phyloP scores from a whole-genome alignment of 176 grass and related monocot genomes.

The Aechmea fasciata region DNA sequence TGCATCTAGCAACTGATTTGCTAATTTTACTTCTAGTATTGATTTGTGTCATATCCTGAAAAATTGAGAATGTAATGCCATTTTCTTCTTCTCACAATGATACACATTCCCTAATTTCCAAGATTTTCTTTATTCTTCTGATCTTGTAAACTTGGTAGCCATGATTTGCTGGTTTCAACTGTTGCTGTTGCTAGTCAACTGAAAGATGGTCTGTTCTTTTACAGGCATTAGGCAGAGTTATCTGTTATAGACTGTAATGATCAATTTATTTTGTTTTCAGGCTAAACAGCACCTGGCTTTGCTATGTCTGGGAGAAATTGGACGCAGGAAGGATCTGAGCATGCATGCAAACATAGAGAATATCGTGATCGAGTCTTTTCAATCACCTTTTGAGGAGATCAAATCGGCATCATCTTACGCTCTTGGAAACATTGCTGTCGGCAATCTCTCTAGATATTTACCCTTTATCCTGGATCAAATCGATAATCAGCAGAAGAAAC shows the following conservation, averaged over 20 bases:
- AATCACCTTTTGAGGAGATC: conserved; percentile 94
- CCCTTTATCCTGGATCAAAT: conserved; percentile 93
- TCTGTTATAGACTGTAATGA: neutral
- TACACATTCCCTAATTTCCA: neutral
- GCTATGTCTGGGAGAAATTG: conserved; percentile 83
- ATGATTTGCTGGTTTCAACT: neutral
- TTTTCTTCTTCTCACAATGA: neutral
- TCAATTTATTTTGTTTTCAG: conserved; percentile 21
- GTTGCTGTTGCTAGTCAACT: neutral
- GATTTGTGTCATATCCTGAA: too few relatives aligned
- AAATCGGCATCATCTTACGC: conserved; percentile 91
- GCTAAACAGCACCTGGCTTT: conserved; percentile 90
- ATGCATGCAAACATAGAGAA: conserved; percentile 74
- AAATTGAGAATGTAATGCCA: too few relatives aligned
- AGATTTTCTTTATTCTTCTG: neutral
- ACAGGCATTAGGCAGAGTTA: too few relatives aligned
- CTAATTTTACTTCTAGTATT: too few relatives aligned
- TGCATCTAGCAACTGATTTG: too few relatives aligned
- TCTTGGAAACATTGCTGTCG: conserved; percentile 90
- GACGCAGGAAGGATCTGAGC: conserved; percentile 73
- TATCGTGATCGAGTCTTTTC: conserved; percentile 92
- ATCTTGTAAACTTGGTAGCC: neutral
- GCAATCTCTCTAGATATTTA: conserved; percentile 83
- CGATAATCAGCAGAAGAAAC: conserved; percentile 93
- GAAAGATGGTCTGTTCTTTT: neutral